Evolutionary conservation across 2,329 filamentous ascomycete genomes (phyloP), one percentile per base, ranked within the genome.

Genomic region (Fusarium heterosporum): DNA sequence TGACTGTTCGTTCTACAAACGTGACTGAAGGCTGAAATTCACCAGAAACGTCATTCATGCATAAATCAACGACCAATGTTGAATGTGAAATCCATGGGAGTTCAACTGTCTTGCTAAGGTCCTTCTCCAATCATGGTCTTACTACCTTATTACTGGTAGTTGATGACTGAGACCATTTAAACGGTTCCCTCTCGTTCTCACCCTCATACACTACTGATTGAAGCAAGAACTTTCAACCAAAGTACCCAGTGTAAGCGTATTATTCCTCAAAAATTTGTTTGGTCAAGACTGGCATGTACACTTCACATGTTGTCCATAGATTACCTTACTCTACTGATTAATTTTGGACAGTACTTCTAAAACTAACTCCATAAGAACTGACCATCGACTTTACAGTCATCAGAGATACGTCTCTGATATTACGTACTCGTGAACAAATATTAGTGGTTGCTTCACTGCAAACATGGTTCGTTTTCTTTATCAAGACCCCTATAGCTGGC

Each of bases 201-300:
- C 50, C 50, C n/a, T 25, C 14, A 17, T 6, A 16, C 4, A 22
- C 12, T 25, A 6, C 17, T n/a, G 30, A 14, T 16, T 16, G 5
- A n/a, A 51, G 59, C 28, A 57, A 57, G 51, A 17, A 29, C 51
- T 38, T 38, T 16, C 34, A 22, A 8, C 26, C 19, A 16, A 38
- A 19, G 6, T 16, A 22, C n/a, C n/a, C n/a, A n/a, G 4, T 61
- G 29, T 17, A 45, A 22, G 13, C 12, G 7, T 32, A 55, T 19
- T 4, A 16, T n/a, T 25, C 11, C 14, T 9, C 38, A 47, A 22
- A 8, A 22, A 8, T 10, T n/a, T 19, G 10, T 3, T 13, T n/a
- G 26, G 17, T n/a, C 16, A 19, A 46, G 16, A 8, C 28, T 28
- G 32, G 32, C 50, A 55, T 48, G 38, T 13, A 45, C 26, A 14